Conservation (phyloP, 306 rosid species). For the Prinsepia uniflora region DNA sequence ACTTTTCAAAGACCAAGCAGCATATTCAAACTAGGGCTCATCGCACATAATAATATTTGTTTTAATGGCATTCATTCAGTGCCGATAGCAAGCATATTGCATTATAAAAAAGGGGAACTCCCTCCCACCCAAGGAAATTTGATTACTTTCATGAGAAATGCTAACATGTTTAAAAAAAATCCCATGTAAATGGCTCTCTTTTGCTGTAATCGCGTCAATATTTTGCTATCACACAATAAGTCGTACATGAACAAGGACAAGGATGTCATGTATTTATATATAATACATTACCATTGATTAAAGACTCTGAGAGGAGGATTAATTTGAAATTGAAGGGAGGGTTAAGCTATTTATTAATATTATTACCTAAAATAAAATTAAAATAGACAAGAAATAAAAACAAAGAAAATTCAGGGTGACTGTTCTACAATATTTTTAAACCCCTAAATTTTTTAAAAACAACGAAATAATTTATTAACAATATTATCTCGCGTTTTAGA, state of each 20-base stretch:
- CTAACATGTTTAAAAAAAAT: no score
- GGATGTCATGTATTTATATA: not conserved
- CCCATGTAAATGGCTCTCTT: rapidly evolving
- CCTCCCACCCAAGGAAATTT: no score
- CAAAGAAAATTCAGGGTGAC: no score
- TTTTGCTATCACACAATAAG: not conserved
- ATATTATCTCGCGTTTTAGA: not conserved
- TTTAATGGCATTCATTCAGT: not conserved
- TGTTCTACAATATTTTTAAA: no score
- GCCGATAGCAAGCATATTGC: not conserved
- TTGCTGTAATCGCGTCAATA: no score
- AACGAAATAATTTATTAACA: not conserved
- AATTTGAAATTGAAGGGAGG: conserved; percentile 1
- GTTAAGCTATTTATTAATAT: not conserved
- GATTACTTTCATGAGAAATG: no score
- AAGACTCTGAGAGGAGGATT: not conserved
- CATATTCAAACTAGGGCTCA: not conserved
- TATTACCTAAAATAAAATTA: no score
- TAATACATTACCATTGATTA: not conserved
- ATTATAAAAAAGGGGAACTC: no score
- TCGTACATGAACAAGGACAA: conserved; percentile 5
- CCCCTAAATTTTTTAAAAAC: not conserved
- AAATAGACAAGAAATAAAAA: no score
- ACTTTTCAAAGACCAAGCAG: not conserved
- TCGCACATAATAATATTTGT: not conserved